phyloP scores from a whole-genome alignment of 1,284 basidiomycete genomes.

The Marasmius tenuissimus region DNA sequence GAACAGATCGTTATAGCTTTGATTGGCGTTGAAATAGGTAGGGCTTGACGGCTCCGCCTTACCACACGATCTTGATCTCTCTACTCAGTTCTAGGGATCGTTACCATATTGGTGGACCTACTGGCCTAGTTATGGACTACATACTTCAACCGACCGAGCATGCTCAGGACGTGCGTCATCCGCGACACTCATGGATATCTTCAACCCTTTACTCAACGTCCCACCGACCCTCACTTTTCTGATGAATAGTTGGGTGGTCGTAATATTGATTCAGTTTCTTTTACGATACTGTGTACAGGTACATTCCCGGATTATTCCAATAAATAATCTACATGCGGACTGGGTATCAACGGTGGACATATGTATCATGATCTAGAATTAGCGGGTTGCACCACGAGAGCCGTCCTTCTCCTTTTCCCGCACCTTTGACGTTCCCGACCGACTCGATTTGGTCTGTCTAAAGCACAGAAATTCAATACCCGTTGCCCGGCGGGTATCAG shows the following conservation, averaged over 20 bases:
- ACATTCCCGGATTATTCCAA: neutral
- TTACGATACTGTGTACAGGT: neutral
- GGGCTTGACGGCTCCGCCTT: constrained; percentile 19
- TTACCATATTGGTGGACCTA: constrained; percentile 73
- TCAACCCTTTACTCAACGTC: too few relatives aligned
- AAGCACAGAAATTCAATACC: constrained; percentile 96
- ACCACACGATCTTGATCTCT: constrained; percentile 11
- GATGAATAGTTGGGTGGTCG: too few relatives aligned
- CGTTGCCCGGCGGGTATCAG: constrained; percentile 85
- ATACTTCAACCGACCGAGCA: neutral
- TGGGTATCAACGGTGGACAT: too few relatives aligned
- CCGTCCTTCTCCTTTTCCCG: constrained; percentile 3
- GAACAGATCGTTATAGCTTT: constrained; percentile 94
- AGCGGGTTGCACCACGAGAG: neutral
- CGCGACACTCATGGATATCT: neutral
- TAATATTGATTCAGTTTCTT: too few relatives aligned
- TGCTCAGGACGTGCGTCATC: too few relatives aligned
- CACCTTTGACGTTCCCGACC: neutral
- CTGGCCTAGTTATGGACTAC: constrained; percentile 31
- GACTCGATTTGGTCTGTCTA: constrained; percentile 53
- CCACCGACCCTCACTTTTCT: too few relatives aligned
- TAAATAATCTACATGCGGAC: neutral
- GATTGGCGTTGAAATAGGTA: constrained; percentile 87
- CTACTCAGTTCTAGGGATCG: constrained; percentile 61
- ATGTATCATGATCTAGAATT: neutral